These are phyloP conservation scores for Coniella lustricola DNA, from an alignment of 2,329 filamentous ascomycete genomes.

Conservation along the genomic window DNA sequence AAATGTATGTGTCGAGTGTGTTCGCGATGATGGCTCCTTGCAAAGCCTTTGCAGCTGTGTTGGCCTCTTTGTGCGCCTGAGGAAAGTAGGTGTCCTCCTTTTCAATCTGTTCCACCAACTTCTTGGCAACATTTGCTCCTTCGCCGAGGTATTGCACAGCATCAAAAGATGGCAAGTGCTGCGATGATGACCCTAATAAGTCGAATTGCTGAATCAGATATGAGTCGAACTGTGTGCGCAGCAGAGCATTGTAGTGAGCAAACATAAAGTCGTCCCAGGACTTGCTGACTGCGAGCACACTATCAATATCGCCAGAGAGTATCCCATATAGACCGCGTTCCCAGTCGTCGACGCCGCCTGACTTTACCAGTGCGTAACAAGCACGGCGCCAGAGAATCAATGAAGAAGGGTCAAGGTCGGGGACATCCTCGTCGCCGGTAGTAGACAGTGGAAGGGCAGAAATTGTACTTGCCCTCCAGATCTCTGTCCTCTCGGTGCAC, in stretches of 20 bases:
- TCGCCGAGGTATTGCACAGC: conserved; percentile 56
- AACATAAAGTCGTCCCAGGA: conserved; percentile 85
- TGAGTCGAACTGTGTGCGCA: conserved; percentile 71
- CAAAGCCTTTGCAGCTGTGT: conserved; percentile 63
- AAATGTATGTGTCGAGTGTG: conserved; percentile 50
- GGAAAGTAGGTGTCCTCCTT: conserved; percentile 32
- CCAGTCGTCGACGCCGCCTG: conserved; percentile 64
- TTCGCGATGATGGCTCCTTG: conserved; percentile 69
- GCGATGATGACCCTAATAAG: conserved; percentile 43
- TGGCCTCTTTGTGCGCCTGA: conserved; percentile 51
- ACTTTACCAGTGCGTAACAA: conserved; percentile 64
- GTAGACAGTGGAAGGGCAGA: conserved; percentile 61
- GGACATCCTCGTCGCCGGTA: conserved; percentile 35
- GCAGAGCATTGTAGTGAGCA: conserved; percentile 76
- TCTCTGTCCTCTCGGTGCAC: conserved; percentile 78
- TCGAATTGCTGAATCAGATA: conserved; percentile 55
- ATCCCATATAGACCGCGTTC: conserved; percentile 88
- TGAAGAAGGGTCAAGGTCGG: conserved; percentile 37
- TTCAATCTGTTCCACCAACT: conserved; percentile 56
- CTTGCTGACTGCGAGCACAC: conserved; percentile 68
- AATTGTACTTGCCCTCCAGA: conserved; percentile 81
- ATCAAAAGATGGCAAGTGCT: conserved; percentile 57
- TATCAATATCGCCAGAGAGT: conserved; percentile 74
- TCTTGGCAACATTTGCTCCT: conserved; percentile 40
- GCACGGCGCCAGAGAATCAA: conserved; percentile 68